Conservation (phyloP, 2,329 filamentous ascomycete genomes). For the Berkeleyomyces rouxiae region DNA sequence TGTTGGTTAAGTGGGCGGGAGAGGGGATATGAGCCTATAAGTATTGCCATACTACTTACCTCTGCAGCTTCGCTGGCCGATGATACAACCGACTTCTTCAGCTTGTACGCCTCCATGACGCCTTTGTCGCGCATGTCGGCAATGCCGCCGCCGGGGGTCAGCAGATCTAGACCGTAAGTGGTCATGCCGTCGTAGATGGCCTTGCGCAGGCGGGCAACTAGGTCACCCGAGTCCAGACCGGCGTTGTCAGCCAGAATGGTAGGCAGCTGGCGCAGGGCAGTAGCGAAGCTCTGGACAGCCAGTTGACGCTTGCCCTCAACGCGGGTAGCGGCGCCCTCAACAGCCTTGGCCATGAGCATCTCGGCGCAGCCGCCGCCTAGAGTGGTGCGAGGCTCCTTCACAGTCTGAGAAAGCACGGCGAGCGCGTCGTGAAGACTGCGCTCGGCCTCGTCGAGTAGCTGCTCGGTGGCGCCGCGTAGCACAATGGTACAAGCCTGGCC, state of each 20-base stretch:
- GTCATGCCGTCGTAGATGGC: conserved; percentile 90
- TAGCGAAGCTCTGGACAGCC: conserved; percentile 77
- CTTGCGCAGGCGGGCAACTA: conserved; percentile 80
- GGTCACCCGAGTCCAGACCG: conserved; percentile 84
- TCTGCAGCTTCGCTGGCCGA: conserved; percentile 94
- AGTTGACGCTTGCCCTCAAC: conserved; percentile 94
- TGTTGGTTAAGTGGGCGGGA: background rate
- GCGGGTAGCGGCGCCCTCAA: conserved; percentile 82
- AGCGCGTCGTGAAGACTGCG: conserved; percentile 90
- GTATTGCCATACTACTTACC: conserved; percentile 36
- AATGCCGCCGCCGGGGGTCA: conserved; percentile 80
- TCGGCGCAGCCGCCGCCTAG: conserved; percentile 92
- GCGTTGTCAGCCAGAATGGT: conserved; percentile 97
- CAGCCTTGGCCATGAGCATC: conserved; percentile 98
- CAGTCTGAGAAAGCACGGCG: conserved; percentile 89
- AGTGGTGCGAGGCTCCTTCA: conserved; percentile 84
- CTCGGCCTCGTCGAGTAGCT: conserved; percentile 92
- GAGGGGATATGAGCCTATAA: background rate
- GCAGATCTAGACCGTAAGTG: conserved; percentile 77
- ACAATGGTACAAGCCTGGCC: conserved; percentile 94
- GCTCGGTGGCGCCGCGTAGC: conserved; percentile 86
- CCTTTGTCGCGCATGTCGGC: conserved; percentile 90
- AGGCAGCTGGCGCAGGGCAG: conserved; percentile 78
- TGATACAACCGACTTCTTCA: conserved; percentile 94
- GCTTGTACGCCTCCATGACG: conserved; percentile 94